Conservation (phyloP, 306 rosid species). For the Malus sieversii region DNA sequence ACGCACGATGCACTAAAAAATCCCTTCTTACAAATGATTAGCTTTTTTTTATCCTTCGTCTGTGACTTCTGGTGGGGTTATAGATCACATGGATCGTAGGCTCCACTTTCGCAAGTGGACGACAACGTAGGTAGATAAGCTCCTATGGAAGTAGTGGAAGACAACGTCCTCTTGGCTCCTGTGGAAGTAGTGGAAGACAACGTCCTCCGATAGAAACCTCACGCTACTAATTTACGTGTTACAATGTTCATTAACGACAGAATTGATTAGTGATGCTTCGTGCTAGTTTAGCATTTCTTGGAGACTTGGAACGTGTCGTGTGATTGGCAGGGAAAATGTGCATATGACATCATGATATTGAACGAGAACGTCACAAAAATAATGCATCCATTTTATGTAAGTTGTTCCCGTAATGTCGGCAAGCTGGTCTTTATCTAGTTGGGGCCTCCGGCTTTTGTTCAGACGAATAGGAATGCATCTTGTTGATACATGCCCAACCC, state of each 20-base stretch:
- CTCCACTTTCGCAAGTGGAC: neutral
- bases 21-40: neutral
- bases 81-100: constrained; percentile 1
- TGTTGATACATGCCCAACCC: too few species aligned
- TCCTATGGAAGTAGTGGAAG: neutral
- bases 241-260: too few species aligned
- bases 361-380: accelerated
- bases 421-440: neutral
- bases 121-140: neutral
- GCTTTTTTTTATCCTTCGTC: neutral
- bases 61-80: neutral
- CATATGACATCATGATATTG: too few species aligned
- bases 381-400: accelerated
- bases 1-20: too few species aligned
- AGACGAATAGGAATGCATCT: neutral
- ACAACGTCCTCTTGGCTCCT: too few species aligned
- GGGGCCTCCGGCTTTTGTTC: neutral
- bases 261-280: too few species aligned
- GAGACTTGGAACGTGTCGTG: too few species aligned
- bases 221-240: accelerated
- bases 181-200: neutral
- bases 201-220: neutral
- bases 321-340: too few species aligned
- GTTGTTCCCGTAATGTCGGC: neutral
- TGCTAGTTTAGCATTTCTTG: too few species aligned